Percentiles rank a stretch among this genome's conserved stretches.
Evolutionary conservation across 2,329 filamentous ascomycete species (phyloP).

Genomic region (Ceratocystis cubensis): DNA sequence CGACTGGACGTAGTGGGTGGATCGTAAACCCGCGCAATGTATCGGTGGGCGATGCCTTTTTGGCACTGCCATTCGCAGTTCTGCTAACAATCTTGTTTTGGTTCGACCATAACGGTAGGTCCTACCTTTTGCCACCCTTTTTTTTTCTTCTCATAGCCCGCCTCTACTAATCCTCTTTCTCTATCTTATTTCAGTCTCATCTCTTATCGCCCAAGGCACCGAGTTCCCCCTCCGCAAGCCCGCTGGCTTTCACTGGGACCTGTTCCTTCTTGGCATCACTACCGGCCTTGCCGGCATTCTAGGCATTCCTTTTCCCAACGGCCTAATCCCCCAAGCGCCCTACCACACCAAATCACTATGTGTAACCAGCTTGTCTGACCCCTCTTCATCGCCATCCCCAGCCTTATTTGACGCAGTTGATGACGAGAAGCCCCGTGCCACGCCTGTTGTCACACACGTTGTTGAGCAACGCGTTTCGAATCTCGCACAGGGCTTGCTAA

Average conservation of each 20-base stretch:
- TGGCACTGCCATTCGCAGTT: conserved; percentile 76
- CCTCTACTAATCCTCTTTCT: background rate
- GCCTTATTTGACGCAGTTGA: conserved; percentile 33
- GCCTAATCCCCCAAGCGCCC: conserved; percentile 70
- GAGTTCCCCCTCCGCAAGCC: conserved; percentile 72
- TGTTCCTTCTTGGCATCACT: conserved; percentile 68
- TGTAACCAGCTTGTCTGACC: conserved; percentile 37
- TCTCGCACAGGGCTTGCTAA: conserved; percentile 63
- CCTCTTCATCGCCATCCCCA: conserved; percentile 26
- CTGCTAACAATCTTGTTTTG: conserved; percentile 76
- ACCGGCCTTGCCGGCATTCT: conserved; percentile 64
- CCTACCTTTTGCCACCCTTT: background rate
- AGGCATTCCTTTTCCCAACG: conserved; percentile 70
- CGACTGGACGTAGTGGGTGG: conserved; percentile 62
- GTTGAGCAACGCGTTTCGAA: conserved; percentile 73
- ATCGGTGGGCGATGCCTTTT: conserved; percentile 57
- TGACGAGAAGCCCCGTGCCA: conserved; percentile 39
- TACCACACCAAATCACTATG: conserved; percentile 72
- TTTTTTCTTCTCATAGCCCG: background rate
- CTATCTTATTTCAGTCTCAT: conserved; percentile 47
- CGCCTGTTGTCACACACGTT: conserved; percentile 44
- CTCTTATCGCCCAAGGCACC: conserved; percentile 69
- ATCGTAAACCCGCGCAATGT: conserved; percentile 74
- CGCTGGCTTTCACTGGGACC: conserved; percentile 74
- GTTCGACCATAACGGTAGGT: conserved; percentile 73